These are phyloP conservation scores for Cymodocea nodosa DNA, from an alignment of 116 monocot species.

Conservation along the genomic window DNA sequence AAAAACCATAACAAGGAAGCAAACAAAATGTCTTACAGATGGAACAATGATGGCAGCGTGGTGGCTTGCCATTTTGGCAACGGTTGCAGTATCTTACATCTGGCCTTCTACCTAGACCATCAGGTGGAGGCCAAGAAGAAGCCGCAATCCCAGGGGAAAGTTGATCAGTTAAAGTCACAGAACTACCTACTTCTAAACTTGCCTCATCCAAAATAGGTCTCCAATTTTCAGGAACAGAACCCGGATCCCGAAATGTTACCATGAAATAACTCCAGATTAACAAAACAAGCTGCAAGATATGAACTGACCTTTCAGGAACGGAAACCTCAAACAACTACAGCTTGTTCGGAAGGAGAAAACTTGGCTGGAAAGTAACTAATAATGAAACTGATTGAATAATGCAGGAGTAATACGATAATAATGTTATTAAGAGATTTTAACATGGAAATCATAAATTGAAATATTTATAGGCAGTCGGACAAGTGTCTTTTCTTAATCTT, in stretches of 20 bases:
- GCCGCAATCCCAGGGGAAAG: conserved; percentile 19
- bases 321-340: neutral
- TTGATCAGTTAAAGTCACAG: conserved; percentile 19
- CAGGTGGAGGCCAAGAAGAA: conserved; percentile 14
- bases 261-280: conserved; percentile 79
- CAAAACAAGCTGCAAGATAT: conserved; percentile 61
- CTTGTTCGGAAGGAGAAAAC: neutral
- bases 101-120: conserved; percentile 26
- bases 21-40: conserved; percentile 44
- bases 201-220: conserved; percentile 36
- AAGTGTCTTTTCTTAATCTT: too few species aligned
- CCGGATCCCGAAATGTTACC: conserved; percentile 76
- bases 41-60: conserved; percentile 93
- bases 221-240: conserved; percentile 73
- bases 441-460: too few species aligned
- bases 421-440: too few species aligned
- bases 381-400: neutral
- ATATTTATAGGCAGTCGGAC: too few species aligned
- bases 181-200: conserved; percentile 15
- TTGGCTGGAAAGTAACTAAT: neutral
- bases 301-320: neutral
- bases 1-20: neutral
- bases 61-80: conserved; percentile 76
- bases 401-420: too few species aligned
- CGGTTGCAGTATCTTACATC: conserved; percentile 40